These are phyloP conservation scores for Linum trigynum DNA, from an alignment of 345 rosid genomes.

Conservation along the genomic window DNA sequence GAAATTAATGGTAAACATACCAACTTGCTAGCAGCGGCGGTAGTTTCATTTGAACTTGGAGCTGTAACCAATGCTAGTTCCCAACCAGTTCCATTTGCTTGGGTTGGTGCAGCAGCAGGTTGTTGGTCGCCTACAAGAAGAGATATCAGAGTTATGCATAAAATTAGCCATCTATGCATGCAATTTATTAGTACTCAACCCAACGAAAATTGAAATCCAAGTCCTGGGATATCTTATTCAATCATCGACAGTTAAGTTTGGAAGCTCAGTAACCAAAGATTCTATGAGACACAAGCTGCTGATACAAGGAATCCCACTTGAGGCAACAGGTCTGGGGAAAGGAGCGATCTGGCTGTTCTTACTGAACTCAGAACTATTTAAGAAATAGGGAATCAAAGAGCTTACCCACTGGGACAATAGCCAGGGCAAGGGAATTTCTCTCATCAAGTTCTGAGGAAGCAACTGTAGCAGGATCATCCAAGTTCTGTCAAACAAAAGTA, in stretches of 20 bases:
- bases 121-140: conserved; percentile 53
- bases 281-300: too few relatives aligned
- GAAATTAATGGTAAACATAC: conserved; percentile 20
- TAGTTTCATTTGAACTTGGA: conserved; percentile 74
- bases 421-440: conserved; percentile 86
- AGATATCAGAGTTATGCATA: conserved; percentile 14
- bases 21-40: conserved; percentile 66
- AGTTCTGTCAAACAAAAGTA: conserved; percentile 34
- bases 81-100: conserved; percentile 67
- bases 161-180: not conserved
- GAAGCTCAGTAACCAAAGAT: not conserved
- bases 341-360: too few relatives aligned
- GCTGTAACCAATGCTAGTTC: conserved; percentile 89
- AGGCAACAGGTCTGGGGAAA: too few relatives aligned
- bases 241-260: not conserved
- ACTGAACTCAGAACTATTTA: not conserved
- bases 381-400: conserved; percentile 5
- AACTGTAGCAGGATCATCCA: conserved; percentile 64
- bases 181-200: too few relatives aligned
- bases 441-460: conserved; percentile 58
- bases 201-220: not conserved
- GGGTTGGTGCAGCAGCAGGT: conserved; percentile 30
- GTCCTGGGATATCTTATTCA: conserved; percentile 4
- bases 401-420: conserved; percentile 84
- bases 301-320: too few relatives aligned